Evolutionary conservation across 495 filamentous ascomycete genomes (phyloP).

Genomic region (Jackrogersella multiformis): DNA sequence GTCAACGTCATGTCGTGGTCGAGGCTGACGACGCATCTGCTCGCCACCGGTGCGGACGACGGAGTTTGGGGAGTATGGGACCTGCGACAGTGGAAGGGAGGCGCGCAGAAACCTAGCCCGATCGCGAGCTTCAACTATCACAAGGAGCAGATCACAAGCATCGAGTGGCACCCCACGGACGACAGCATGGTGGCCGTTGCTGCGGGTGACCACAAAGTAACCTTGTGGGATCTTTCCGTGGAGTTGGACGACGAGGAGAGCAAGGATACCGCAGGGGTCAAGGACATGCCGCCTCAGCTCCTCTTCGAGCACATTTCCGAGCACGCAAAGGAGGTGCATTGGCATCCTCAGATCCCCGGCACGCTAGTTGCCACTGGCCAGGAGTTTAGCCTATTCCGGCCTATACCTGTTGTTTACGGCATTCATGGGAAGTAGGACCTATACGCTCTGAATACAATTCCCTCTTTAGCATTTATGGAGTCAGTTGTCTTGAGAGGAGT

Average conservation of each 20-base stretch:
- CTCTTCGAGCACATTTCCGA: constrained; percentile 97
- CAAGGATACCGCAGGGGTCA: constrained; percentile 83
- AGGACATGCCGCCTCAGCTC: constrained; percentile 91
- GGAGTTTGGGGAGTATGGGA: constrained; percentile 98
- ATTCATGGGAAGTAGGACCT: constrained; percentile 41
- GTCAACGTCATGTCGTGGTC: constrained; percentile 98
- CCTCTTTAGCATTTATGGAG: not conserved
- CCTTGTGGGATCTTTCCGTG: constrained; percentile 95
- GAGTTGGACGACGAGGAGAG: constrained; percentile 97
- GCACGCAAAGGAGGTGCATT: constrained; percentile 92
- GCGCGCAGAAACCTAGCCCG: constrained; percentile 65
- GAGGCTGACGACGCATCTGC: constrained; percentile 80
- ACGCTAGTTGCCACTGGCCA: constrained; percentile 88
- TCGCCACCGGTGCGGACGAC: constrained; percentile 93
- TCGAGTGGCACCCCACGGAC: constrained; percentile 98
- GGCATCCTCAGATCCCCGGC: constrained; percentile 97
- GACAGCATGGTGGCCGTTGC: constrained; percentile 94
- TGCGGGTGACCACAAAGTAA: constrained; percentile 91
- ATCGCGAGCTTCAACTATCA: constrained; percentile 94
- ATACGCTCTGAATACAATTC: not conserved
- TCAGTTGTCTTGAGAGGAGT: not conserved
- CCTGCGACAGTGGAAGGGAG: constrained; percentile 85
- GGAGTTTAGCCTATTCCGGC: constrained; percentile 78
- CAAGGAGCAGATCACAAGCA: constrained; percentile 91
- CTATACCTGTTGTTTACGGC: constrained; percentile 60